A percentile compares a stretch with the other conserved stretches of the same genome.
phyloP scores from a whole-genome alignment of 1,284 basidiomycete species.

The Phellopilus nigrolimitatus region DNA sequence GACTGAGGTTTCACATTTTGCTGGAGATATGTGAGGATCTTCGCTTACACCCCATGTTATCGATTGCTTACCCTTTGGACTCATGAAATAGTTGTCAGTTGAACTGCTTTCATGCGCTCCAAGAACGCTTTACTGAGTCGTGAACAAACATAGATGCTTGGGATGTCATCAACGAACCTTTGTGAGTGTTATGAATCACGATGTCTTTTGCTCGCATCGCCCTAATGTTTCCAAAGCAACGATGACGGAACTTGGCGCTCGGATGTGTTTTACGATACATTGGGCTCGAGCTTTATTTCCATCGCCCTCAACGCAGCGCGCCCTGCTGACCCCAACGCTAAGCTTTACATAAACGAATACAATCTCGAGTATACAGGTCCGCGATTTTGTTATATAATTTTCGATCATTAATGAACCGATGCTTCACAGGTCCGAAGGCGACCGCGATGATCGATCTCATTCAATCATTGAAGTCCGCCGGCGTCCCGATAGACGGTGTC shows the following conservation, averaged over 20 bases:
- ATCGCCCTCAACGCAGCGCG: constrained; percentile 34
- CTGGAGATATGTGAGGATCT: constrained; percentile 20
- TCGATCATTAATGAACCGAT: not conserved
- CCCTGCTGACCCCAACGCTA: constrained; percentile 33
- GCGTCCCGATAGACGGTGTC: constrained; percentile 46
- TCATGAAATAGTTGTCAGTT: constrained; percentile 3
- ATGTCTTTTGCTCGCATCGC: not conserved
- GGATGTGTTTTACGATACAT: constrained; percentile 33
- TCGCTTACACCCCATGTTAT: not conserved
- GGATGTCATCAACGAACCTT: constrained; percentile 22
- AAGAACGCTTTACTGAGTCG: not conserved
- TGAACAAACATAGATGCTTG: constrained; percentile 16
- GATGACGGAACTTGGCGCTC: constrained; percentile 34
- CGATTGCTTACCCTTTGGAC: not conserved
- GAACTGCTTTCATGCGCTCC: not conserved
- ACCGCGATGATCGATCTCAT: constrained; percentile 43
- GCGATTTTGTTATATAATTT: too few relatives aligned
- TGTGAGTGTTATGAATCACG: constrained; percentile 9
- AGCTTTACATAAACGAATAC: constrained; percentile 34
- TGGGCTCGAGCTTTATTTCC: constrained; percentile 33
- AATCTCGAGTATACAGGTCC: constrained; percentile 30
- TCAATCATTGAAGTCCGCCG: constrained; percentile 35
- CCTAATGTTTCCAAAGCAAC: constrained; percentile 26
- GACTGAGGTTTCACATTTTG: constrained; percentile 22
- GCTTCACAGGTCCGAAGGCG: constrained; percentile 35